Evolutionary conservation across 1,139 yeast species (phyloP), one percentile per base, ranked within the genome.

Genomic region (Suhomyces choctaworum): DNA sequence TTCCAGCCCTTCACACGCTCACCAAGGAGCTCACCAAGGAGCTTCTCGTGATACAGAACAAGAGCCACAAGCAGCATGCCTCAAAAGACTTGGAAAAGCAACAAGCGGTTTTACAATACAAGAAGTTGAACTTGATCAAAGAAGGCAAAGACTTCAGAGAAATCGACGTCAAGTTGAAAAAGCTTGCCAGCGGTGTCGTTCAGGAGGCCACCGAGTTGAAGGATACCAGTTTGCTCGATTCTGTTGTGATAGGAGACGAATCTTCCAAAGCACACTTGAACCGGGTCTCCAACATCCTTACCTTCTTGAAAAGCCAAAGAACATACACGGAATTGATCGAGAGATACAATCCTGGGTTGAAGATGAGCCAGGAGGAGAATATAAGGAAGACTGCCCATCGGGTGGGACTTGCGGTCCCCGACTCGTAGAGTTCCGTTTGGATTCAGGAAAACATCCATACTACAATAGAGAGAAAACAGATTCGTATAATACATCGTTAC

Each of bases 321-420:
- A 78, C 72, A 8, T 90, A 88, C 61, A 80, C 78, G 42, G 92
- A 83, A 45, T 70, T 92, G 37, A 67, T 90, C 34, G 94, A 85
- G 46, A 73, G 95, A 47, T 90, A 90, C 60, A 88, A 90, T 52
- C 92, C 95, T 2, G 95, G 95, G 1, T 70, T 85, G 44, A 76
- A 77, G 25, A 76, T 84, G 80, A 75, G 79, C 21, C 95, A 85
- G 51, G 78, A 76, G 39, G 96, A 90, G 42, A 80, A 83, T 40
- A 81, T 90, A 16, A 69, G 80, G 49, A 77, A 76, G 52, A 82
- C 95, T 4, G 98, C 97, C 4, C 74, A 81, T 39, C 73, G 82
- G 45, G 98, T 92, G 10, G 98, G 98, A 0, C 71, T 90, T 25
- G 23, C 37, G 9, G 42, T 48, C 10, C 52, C 52, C 11, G 46